Percentiles rank a stretch among this genome's conserved stretches.
Evolutionary conservation across 208 protist genomes (phyloP).

Genomic region (Leishmania martiniquensis): DNA sequence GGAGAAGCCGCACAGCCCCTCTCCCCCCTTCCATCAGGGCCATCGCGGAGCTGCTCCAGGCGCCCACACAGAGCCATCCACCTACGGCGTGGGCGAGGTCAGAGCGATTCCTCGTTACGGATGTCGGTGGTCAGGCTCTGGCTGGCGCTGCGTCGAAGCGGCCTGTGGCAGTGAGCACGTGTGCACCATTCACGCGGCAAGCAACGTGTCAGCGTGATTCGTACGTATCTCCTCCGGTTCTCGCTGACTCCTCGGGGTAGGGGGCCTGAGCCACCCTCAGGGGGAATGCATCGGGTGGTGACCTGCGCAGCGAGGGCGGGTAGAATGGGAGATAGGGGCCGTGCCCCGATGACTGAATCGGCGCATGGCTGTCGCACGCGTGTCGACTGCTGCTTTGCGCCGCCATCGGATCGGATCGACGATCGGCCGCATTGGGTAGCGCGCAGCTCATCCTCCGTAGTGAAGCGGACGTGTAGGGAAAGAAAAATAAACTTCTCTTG

Average conservation of each 20-base stretch:
- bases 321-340: too few relatives aligned
- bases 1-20: background rate
- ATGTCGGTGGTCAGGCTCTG: background rate
- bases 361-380: background rate
- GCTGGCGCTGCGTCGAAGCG: background rate
- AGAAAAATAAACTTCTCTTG: background rate
- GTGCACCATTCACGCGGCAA: background rate
- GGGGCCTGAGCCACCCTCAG: background rate
- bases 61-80: background rate
- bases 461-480: background rate
- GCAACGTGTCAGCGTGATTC: background rate
- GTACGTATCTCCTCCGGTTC: background rate
- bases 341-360: background rate
- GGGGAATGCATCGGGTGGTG: background rate
- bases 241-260: background rate
- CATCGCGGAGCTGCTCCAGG: background rate
- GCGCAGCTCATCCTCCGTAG: background rate
- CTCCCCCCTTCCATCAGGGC: background rate
- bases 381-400: background rate
- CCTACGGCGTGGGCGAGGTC: background rate
- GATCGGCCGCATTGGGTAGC: background rate
- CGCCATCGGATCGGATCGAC: background rate
- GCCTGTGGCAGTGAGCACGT: background rate
- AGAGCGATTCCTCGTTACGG: background rate
- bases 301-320: background rate